phyloP scores from a whole-genome alignment of 139 green algal species.

The Closterium sp. region DNA sequence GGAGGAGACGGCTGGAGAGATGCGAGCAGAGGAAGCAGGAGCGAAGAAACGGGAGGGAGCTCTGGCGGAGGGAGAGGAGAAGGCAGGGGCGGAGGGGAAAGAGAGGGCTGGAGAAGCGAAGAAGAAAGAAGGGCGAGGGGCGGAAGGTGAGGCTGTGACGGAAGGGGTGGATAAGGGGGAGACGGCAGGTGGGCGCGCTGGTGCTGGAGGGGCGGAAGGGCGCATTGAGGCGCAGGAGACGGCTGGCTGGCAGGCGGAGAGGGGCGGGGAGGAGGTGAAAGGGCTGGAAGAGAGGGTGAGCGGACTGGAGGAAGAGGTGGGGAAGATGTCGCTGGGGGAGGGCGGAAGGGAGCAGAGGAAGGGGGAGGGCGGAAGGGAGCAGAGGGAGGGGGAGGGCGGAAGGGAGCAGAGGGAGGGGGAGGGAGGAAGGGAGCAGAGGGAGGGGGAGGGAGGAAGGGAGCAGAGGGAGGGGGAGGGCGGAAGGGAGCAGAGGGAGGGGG shows the following conservation, averaged over 20 bases:
- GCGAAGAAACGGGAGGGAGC: no score
- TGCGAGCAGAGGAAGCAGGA: no score
- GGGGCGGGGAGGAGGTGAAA: neutral
- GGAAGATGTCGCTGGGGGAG: neutral
- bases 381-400: neutral
- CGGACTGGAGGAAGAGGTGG: no score
- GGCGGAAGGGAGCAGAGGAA: neutral
- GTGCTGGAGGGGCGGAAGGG: neutral
- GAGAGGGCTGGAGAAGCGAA: neutral
- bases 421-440: no score
- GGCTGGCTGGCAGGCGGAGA: neutral
- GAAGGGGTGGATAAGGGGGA: neutral
- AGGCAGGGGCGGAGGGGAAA: neutral
- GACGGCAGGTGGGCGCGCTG: neutral
- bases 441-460: no score
- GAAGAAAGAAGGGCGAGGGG: neutral
- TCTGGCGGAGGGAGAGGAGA: no score
- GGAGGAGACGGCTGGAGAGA: no score
- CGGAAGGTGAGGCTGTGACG: neutral
- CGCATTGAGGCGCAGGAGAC: neutral
- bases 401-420: no score
- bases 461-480: no score
- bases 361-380: no score
- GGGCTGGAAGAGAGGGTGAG: neutral
- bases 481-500: no score